Conservation (phyloP, 2,329 filamentous ascomycete species). For the Cladosporium velox region DNA sequence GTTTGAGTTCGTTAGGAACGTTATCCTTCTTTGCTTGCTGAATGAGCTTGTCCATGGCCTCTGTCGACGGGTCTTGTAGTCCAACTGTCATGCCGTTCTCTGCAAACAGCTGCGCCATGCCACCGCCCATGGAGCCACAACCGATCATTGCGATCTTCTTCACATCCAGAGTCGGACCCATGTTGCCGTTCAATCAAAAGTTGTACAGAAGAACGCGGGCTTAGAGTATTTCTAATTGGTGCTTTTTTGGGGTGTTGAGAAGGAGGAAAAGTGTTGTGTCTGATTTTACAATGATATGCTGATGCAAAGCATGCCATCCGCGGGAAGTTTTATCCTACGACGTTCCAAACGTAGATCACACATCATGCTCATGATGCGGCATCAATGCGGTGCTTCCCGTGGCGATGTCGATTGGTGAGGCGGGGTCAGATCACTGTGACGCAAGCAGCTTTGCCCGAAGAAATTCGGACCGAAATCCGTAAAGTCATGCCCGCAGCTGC, state of each 20-base stretch:
- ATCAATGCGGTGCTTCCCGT: slow-evolving; percentile 7
- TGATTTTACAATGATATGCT: not conserved
- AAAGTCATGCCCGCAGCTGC: not conserved
- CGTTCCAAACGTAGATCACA: not conserved
- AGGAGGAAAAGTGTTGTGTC: not conserved
- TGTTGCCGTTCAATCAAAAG: not conserved
- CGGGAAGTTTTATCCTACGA: not conserved
- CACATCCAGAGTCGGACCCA: slow-evolving; percentile 28
- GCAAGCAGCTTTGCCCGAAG: not conserved
- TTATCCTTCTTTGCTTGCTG: slow-evolving; percentile 44
- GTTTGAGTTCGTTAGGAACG: slow-evolving; percentile 42
- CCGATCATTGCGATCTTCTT: slow-evolving; percentile 58
- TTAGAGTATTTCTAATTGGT: not conserved
- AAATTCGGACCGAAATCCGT: slow-evolving; percentile 18
- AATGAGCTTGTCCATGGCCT: slow-evolving; percentile 50
- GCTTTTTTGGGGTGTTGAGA: not conserved
- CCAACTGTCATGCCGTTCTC: slow-evolving; percentile 58
- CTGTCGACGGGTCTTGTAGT: slow-evolving; percentile 55
- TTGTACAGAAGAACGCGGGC: not conserved
- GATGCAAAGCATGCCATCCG: not conserved
- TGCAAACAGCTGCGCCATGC: slow-evolving; percentile 60
- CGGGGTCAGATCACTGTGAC: slow-evolving; percentile 16
- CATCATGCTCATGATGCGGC: slow-evolving; percentile 3
- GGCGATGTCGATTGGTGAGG: slow-evolving; percentile 2
- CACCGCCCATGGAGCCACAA: slow-evolving; percentile 62